Base-by-base conservation (phyloP, 2,329 filamentous ascomycete species). In the Fusarium xylarioides region DNA sequence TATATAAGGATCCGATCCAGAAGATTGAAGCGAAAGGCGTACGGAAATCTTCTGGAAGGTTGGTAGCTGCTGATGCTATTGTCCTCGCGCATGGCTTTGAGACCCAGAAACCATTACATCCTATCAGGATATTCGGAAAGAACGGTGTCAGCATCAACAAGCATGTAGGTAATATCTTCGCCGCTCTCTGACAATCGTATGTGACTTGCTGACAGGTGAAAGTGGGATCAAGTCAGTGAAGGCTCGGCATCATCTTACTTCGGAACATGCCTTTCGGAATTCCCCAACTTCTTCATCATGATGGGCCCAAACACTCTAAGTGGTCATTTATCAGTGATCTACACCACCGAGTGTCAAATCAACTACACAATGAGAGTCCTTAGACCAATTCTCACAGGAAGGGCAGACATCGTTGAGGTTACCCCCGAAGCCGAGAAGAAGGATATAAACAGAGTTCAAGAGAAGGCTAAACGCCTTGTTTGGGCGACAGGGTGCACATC, bases 271-370 rank as follows among this genome's bases (percentile, higher is more conserved):
- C 66, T 87, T 1, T 83, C 85, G 3, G 78, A 79, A 2, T 86
- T 86, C 63, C 84, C 85, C 8, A 86, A 86, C 67, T 83, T 86
- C 74, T 79, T 79, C 37, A 61, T 79, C 47, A 73, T 79, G 69
- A 77, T 79, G 76, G 77, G 77, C 0, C 85, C 78, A 4, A 79
- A 79, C 28, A 78, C 78, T 2, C 79, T 85, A 6, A 87, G 83
- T 1, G 86, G 86, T 1, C 86, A 88, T 69, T 76, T 86, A 1
- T 85, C 82, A 1, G 86, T 87, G 8, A 85, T 87, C 26, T 87
- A 85, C 74, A 84, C 85, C 2, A 83, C 83, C 2, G 86, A 88
- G 72, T 87, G 86, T 70, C 85, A 88, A 64, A 85, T 88, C 59
- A 86, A 86, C 74, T 86, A 86, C 67, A 62, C 73, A 2, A 26